Evolutionary conservation across 208 protist genomes (phyloP).

Genomic region (Trypanosoma platydactyli): DNA sequence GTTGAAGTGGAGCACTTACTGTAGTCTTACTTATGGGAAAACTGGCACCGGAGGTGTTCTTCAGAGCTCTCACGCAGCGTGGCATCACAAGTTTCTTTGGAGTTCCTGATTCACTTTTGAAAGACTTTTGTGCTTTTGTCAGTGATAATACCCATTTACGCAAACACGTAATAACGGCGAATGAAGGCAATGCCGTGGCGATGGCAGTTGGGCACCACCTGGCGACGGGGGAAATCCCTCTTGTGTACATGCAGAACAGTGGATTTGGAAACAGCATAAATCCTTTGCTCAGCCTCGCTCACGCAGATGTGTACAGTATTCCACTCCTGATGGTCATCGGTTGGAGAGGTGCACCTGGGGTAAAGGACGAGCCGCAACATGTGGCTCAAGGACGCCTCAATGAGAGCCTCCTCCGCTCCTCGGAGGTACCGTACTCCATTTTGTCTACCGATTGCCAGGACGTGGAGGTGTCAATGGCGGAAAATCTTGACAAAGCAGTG

Average conservation of each 20-base stretch:
- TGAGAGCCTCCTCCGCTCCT: conserved; percentile 44
- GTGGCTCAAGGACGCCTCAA: conserved; percentile 62
- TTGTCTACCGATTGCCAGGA: conserved; percentile 51
- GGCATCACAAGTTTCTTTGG: conserved; percentile 76
- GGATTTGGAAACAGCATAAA: conserved; percentile 79
- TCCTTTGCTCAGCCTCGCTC: conserved; percentile 69
- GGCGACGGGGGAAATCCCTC: conserved; percentile 68
- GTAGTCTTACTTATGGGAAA: conserved; percentile 18
- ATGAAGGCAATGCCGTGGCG: conserved; percentile 80
- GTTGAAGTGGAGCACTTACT: conserved; percentile 13
- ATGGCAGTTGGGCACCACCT: conserved; percentile 82
- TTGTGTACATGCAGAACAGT: conserved; percentile 79
- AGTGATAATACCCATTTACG: conserved; percentile 42
- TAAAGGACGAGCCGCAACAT: conserved; percentile 75
- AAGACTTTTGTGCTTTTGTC: conserved; percentile 82
- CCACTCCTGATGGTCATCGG: conserved; percentile 84
- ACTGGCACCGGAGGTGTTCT: conserved; percentile 47
- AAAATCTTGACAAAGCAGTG: conserved; percentile 51
- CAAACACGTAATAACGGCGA: conserved; percentile 80
- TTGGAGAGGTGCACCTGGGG: conserved; percentile 63
- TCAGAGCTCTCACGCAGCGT: conserved; percentile 37
- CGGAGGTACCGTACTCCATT: conserved; percentile 69
- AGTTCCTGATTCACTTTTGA: conserved; percentile 85
- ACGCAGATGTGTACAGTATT: conserved; percentile 69
- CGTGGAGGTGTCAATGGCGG: conserved; percentile 46